phyloP scores from a whole-genome alignment of 73 alveolate genomes.

The Breviolum minutum region DNA sequence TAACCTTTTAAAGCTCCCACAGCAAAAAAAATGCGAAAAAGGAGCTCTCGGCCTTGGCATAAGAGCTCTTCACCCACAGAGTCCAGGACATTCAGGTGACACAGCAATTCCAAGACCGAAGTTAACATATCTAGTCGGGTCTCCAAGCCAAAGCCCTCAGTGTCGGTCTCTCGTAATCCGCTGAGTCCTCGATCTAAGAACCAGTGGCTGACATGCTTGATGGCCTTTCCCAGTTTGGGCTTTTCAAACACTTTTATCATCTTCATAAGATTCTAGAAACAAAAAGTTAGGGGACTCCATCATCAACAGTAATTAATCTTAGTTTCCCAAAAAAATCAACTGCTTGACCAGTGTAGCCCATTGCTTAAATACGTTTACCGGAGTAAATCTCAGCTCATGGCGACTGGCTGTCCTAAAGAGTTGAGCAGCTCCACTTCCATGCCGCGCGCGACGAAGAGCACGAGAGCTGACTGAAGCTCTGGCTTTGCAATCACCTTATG shows the following conservation, averaged over 20 bases:
- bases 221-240: too few species aligned
- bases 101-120: slow-evolving; percentile 39
- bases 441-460: slow-evolving; percentile 49
- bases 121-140: slow-evolving; percentile 55
- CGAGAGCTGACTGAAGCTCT: slow-evolving; percentile 38
- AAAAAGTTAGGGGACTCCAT: too few species aligned
- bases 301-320: too few species aligned
- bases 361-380: neutral
- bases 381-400: neutral
- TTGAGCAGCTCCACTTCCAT: slow-evolving; percentile 52
- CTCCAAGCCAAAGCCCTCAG: slow-evolving; percentile 12
- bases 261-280: too few species aligned
- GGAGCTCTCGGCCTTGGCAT: neutral
- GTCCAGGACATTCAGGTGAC: slow-evolving; percentile 32
- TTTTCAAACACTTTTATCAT: too few species aligned
- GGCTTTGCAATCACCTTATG: slow-evolving; percentile 13
- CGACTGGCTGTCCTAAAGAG: slow-evolving; percentile 9
- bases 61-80: slow-evolving; percentile 46
- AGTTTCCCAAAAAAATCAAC: too few species aligned
- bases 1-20: too few species aligned
- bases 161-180: neutral
- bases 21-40: neutral
- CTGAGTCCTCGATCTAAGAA: slow-evolving; percentile 10
- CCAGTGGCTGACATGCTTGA: neutral
- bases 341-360: too few species aligned